These are phyloP conservation scores for Saposhnikovia divaricata DNA, from an alignment of 129 eudicot species.

Conservation along the genomic window DNA sequence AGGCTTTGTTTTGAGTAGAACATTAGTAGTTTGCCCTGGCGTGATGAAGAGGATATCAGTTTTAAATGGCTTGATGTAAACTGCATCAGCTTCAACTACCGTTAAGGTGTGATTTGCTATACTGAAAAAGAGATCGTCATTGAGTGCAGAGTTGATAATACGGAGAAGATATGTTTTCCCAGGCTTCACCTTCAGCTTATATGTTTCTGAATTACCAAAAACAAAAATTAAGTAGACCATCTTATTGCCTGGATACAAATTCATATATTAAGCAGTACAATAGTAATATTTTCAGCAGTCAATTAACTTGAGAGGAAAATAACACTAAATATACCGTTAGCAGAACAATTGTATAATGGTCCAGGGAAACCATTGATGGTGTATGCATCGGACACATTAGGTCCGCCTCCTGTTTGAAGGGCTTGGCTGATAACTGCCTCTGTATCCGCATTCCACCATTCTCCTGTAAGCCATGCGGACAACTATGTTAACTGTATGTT, in stretches of 20 bases:
- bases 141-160: conserved; percentile 65
- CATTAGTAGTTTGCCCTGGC: conserved; percentile 63
- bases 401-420: conserved; percentile 53
- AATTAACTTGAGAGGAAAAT: background rate
- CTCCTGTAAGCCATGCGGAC: conserved; percentile 30
- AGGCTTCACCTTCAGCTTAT: conserved; percentile 58
- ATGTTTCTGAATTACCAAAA: conserved; percentile 30
- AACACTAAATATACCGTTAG: conserved; percentile 25
- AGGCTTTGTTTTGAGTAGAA: conserved; percentile 53
- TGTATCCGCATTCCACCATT: conserved; percentile 69
- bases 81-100: conserved; percentile 60
- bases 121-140: conserved; percentile 59
- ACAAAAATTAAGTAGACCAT: background rate
- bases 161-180: conserved; percentile 69
- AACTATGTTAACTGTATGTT: background rate
- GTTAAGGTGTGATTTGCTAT: conserved; percentile 58
- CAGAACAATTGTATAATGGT: conserved; percentile 52
- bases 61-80: conserved; percentile 49
- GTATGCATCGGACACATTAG: conserved; percentile 55
- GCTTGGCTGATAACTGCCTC: conserved; percentile 66
- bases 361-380: conserved; percentile 69
- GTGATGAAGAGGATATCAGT: conserved; percentile 42
- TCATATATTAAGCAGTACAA: background rate
- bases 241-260: background rate
- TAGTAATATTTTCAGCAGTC: background rate